phyloP scores from a whole-genome alignment of 2,329 filamentous ascomycete genomes.

The Fusarium tanahbumbuense region DNA sequence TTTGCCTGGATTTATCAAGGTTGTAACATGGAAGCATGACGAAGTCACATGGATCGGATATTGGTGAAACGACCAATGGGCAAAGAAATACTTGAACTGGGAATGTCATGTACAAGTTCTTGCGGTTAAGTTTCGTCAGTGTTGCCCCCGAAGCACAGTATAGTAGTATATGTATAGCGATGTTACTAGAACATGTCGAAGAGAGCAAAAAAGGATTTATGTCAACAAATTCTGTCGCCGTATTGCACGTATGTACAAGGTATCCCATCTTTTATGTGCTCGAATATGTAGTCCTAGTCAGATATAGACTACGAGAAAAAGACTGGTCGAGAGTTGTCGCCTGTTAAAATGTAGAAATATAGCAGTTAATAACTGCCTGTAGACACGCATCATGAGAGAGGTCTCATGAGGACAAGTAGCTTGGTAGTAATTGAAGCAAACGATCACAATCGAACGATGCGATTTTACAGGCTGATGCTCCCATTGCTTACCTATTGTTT shows the following conservation, averaged over 20 bases:
- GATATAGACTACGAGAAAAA: background rate
- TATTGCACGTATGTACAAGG: constrained; percentile 31
- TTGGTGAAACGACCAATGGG: background rate
- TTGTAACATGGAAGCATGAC: background rate
- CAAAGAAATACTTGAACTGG: background rate
- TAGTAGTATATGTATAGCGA: background rate
- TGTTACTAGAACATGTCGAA: background rate
- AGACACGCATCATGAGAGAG: background rate
- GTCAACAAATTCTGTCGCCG: background rate
- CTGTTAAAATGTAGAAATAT: background rate
- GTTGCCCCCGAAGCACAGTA: background rate
- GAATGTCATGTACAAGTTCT: background rate
- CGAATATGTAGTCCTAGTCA: constrained; percentile 9
- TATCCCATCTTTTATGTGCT: constrained; percentile 28
- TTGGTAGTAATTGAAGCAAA: background rate
- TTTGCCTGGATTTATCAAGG: constrained; percentile 1
- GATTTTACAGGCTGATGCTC: background rate
- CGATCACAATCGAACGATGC: background rate
- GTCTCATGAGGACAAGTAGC: background rate
- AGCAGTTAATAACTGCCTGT: background rate
- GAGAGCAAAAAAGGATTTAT: constrained; percentile 10
- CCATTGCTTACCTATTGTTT: background rate
- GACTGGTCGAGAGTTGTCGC: background rate
- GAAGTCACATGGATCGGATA: background rate
- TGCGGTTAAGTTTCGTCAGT: background rate